Conservation (phyloP, 768 basidiomycete species). For the Russula earlei region DNA sequence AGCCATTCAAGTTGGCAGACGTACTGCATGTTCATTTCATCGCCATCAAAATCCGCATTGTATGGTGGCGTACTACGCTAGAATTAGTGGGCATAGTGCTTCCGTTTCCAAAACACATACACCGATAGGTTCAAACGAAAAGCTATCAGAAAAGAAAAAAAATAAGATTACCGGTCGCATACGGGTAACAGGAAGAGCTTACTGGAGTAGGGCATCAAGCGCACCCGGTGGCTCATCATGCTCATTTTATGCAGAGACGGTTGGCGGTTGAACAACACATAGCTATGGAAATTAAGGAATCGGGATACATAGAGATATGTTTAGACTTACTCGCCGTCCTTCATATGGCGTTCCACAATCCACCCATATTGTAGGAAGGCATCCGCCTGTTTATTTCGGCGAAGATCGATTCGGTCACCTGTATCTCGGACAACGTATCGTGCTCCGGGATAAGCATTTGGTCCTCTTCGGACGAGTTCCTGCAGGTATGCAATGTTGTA, state of each 20-base stretch:
- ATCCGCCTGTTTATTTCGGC: constrained; percentile 93
- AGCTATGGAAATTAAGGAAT: constrained; percentile 36
- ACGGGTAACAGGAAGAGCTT: constrained; percentile 27
- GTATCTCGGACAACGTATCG: constrained; percentile 96
- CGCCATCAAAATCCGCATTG: constrained; percentile 99
- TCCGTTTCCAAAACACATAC: constrained; percentile 40
- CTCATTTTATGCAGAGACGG: constrained; percentile 99
- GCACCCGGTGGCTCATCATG: constrained; percentile 99
- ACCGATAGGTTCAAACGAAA: constrained; percentile 98
- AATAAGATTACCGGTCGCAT: constrained; percentile 1
- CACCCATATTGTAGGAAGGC: constrained; percentile 96
- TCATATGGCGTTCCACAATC: constrained; percentile 96
- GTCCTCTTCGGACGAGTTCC: constrained; percentile 90
- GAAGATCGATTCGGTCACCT: constrained; percentile 91
- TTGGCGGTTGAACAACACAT: constrained; percentile 94
- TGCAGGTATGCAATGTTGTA: constrained; percentile 94
- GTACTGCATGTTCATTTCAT: constrained; percentile 99
- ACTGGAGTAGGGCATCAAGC: constrained; percentile 98
- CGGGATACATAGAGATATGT: background rate
- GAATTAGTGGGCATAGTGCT: constrained; percentile 24
- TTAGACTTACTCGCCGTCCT: constrained; percentile 91
- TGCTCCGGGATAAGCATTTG: constrained; percentile 90
- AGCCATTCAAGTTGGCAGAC: constrained; percentile 29
- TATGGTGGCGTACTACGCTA: constrained; percentile 79
- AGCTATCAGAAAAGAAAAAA: constrained; percentile 39